Conservation (phyloP, 805 yeast genomes). For the Lipomyces yamadae region DNA sequence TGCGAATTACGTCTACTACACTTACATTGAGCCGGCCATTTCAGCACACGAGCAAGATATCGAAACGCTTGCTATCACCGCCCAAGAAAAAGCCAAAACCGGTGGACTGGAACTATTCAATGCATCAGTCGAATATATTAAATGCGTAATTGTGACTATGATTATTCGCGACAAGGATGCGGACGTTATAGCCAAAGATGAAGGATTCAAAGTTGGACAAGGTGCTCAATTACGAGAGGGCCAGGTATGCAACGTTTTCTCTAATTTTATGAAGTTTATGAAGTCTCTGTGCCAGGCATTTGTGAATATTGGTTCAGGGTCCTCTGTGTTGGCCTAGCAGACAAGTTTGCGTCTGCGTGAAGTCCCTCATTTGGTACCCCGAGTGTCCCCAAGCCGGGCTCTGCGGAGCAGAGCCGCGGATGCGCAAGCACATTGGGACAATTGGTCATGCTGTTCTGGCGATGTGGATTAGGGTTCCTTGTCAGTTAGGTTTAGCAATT, state of each 20-base stretch:
- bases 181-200: neutral
- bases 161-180: neutral
- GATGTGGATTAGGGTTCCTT: neutral
- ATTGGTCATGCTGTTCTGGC: too few species aligned
- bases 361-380: neutral
- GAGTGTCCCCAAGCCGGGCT: neutral
- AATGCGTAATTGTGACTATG: neutral
- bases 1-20: slow-evolving; percentile 23
- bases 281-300: neutral
- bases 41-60: slow-evolving; percentile 30
- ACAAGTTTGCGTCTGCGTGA: too few species aligned
- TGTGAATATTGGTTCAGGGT: too few species aligned
- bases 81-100: slow-evolving; percentile 15
- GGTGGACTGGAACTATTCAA: slow-evolving; percentile 11
- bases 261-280: neutral
- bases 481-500: neutral
- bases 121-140: slow-evolving; percentile 2
- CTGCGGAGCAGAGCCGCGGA: neutral
- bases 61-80: slow-evolving; percentile 10
- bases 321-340: too few species aligned
- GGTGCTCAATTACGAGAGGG: neutral
- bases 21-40: slow-evolving; percentile 31
- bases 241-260: neutral
- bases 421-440: neutral
- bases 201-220: neutral